These are phyloP conservation scores for Trichophyton mentagrophytes DNA, from an alignment of 2,329 filamentous ascomycete species.

Conservation along the genomic window DNA sequence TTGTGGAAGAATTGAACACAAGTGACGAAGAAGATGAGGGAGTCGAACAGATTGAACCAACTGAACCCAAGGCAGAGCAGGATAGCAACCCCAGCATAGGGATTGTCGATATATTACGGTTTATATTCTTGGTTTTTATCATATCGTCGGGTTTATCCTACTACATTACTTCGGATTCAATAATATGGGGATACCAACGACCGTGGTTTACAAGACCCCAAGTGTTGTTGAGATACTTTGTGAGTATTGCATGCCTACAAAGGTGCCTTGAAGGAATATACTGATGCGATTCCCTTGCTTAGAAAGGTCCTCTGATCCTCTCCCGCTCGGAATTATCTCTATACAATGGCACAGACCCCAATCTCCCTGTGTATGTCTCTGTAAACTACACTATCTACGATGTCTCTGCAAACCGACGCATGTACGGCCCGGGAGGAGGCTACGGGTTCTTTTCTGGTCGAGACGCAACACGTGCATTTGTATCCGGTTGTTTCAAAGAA, in stretches of 20 bases:
- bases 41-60: not conserved
- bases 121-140: constrained; percentile 9
- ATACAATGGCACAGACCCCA: constrained; percentile 65
- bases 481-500: constrained; percentile 83
- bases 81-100: constrained; percentile 11
- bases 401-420: constrained; percentile 42
- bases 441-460: constrained; percentile 79
- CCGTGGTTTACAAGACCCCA: constrained; percentile 48
- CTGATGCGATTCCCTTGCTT: constrained; percentile 8
- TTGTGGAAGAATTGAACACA: constrained; percentile 2
- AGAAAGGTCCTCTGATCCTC: constrained; percentile 51
- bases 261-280: not conserved
- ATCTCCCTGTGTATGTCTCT: constrained; percentile 74
- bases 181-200: constrained; percentile 52
- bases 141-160: constrained; percentile 50
- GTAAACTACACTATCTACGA: constrained; percentile 60
- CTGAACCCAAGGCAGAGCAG: not conserved
- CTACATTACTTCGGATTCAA: constrained; percentile 57
- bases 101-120: constrained; percentile 13
- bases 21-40: not conserved
- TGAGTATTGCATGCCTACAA: constrained; percentile 28
- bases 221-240: constrained; percentile 49
- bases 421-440: constrained; percentile 69
- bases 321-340: constrained; percentile 60
- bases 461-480: constrained; percentile 77